Evolutionary conservation across 2,329 filamentous ascomycete species (phyloP), one percentile per base, ranked within the genome.

Genomic region (Colletotrichum neosansevieriae): DNA sequence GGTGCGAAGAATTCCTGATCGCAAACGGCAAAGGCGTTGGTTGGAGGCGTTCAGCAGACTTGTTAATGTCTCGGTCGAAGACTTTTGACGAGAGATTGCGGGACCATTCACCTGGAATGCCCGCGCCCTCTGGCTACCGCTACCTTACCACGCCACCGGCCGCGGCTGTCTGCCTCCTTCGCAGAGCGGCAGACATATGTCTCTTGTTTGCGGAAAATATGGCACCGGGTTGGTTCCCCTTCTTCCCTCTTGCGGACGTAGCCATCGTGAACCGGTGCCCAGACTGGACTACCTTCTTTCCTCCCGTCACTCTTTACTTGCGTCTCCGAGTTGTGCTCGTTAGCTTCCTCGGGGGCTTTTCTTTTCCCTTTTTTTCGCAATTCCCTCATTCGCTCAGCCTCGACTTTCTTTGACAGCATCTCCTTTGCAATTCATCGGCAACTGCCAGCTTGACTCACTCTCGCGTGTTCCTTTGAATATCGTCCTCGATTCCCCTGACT

Each of bases 11-110:
- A 49, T 34, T 68, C 5, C 15, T 64, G 65, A 17, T 66, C 54
- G 62, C 49, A 69, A 60, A 60, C 66, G 56, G 62, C 21, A 60
- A 60, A 36, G 62, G 54, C 56, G 66, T 51, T 38, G 49, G 29
- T 40, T 56, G 24, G 29, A 29, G 66, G 66, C 66, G 56, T 59
- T 60, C 24, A 34, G 15, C 45, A 17, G 49, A 57, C 66, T 54
- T 66, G 62, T 60, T 60, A 49, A 69, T 69, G 66, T 69, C 62
- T 69, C 49, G 53, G 62, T 59, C 6, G 29, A 29, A 57, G 34
- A 60, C 36, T 50, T 58, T n/a, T n/a, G n/a, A 15, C 58, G 6
- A 21, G 62, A 60, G 40, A 56, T 59, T 69, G 40, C 29, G 47
- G n/a, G 24, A 21, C 56, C 50, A 34, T 2, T 40, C n/a, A 54